These are phyloP conservation scores for Emydomyces testavorans DNA, from an alignment of 2,329 filamentous ascomycete species.

Conservation along the genomic window DNA sequence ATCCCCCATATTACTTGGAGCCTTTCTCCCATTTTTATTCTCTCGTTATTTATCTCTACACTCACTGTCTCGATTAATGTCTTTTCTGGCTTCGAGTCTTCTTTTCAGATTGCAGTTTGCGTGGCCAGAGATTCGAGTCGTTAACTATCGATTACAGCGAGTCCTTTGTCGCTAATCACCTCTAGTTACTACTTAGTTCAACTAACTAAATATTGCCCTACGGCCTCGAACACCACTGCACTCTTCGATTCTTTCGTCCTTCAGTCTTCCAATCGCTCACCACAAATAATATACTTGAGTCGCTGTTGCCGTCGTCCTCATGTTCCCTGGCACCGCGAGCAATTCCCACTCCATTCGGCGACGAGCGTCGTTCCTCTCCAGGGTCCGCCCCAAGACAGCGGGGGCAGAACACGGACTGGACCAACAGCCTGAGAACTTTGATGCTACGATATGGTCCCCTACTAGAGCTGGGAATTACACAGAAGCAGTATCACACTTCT, in stretches of 20 bases:
- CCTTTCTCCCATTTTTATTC: slow-evolving; percentile 10
- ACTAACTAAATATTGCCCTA: not conserved
- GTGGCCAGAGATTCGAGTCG: not conserved
- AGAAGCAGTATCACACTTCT: slow-evolving; percentile 12
- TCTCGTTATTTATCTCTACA: not conserved
- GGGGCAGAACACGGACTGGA: slow-evolving; percentile 15
- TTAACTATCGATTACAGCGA: not conserved
- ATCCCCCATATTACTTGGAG: not conserved
- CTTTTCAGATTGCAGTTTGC: not conserved
- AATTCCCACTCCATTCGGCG: slow-evolving; percentile 11
- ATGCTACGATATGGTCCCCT: slow-evolving; percentile 14
- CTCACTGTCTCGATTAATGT: not conserved
- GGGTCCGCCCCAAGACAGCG: slow-evolving; percentile 30
- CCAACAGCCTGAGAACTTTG: slow-evolving; percentile 7
- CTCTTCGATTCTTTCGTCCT: not conserved
- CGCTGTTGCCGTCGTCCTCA: not conserved
- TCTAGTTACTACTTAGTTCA: no score
- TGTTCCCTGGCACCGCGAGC: slow-evolving; percentile 10
- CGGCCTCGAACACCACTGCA: not conserved
- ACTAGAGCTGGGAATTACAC: slow-evolving; percentile 12
- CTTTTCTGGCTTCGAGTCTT: not conserved
- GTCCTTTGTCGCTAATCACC: not conserved
- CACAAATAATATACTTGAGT: not conserved
- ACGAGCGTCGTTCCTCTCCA: slow-evolving; percentile 31
- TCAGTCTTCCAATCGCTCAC: not conserved